A percentile compares a stretch with the other conserved stretches of the same genome.
Evolutionary conservation across 2,329 filamentous ascomycete genomes (phyloP).

Genomic region (Diplodia scrobiculata): DNA sequence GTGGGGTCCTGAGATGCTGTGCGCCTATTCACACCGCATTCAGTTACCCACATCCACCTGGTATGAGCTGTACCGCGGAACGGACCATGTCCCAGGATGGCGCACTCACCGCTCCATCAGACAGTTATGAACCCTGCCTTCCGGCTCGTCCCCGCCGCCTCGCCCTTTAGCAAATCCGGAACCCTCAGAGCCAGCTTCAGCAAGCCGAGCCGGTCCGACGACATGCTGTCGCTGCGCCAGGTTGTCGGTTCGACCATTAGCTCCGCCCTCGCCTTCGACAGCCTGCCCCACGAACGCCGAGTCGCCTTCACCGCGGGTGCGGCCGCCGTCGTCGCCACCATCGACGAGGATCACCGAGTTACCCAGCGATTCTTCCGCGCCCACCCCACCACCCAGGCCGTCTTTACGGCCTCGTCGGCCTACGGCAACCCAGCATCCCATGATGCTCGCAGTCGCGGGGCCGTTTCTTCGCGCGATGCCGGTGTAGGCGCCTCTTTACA

Average conservation of each 20-base stretch:
- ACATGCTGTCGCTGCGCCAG: slow-evolving; percentile 69
- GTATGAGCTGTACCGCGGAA: slow-evolving; percentile 26
- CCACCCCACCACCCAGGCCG: slow-evolving; percentile 68
- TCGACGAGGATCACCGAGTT: slow-evolving; percentile 65
- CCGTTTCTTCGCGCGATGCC: slow-evolving; percentile 55
- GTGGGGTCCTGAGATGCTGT: slow-evolving; percentile 25
- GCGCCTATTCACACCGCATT: slow-evolving; percentile 14
- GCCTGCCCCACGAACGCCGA: slow-evolving; percentile 65
- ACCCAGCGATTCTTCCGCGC: slow-evolving; percentile 89
- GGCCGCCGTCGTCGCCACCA: slow-evolving; percentile 83
- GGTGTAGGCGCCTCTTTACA: slow-evolving; percentile 47
- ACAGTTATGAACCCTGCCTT: slow-evolving; percentile 29
- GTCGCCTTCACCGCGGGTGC: slow-evolving; percentile 94
- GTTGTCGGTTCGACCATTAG: slow-evolving; percentile 89
- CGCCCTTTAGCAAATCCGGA: slow-evolving; percentile 63
- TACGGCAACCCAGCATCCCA: slow-evolving; percentile 57
- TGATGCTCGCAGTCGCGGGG: slow-evolving; percentile 55
- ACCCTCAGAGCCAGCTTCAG: slow-evolving; percentile 63
- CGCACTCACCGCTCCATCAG: slow-evolving; percentile 29
- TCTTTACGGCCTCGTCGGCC: slow-evolving; percentile 61
- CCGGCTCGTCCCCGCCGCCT: slow-evolving; percentile 63
- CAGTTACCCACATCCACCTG: slow-evolving; percentile 24
- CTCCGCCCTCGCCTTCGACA: slow-evolving; percentile 83
- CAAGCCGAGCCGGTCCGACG: slow-evolving; percentile 52
- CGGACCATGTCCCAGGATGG: slow-evolving; percentile 26